Evolutionary conservation across 148 eudicot genomes (phyloP).

Genomic region (Diospyros kaki): DNA sequence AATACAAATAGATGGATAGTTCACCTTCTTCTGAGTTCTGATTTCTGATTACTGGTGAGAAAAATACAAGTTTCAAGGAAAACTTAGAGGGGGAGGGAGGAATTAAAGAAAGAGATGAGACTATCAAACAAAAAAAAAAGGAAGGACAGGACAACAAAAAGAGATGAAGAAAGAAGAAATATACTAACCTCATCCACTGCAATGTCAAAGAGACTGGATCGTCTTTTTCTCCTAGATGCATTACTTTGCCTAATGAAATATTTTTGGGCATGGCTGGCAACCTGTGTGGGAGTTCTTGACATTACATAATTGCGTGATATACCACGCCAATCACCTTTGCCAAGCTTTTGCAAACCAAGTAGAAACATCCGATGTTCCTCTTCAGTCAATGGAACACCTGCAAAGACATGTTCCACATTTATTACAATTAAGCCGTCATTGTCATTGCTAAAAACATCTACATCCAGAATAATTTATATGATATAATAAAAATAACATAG

Average conservation of each 20-base stretch:
- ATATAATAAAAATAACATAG: no score
- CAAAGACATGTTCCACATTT: background rate
- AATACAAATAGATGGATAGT: background rate
- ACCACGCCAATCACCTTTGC: conserved; percentile 87
- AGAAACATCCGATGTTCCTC: conserved; percentile 77
- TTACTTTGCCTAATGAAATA: conserved; percentile 71
- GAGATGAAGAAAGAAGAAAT: background rate
- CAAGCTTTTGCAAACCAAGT: conserved; percentile 77
- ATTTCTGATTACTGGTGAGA: no score
- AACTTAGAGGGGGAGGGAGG: background rate
- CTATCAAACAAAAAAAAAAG: background rate
- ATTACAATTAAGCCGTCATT: background rate
- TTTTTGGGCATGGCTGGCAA: conserved; percentile 85
- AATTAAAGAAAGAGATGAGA: background rate
- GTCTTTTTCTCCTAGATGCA: conserved; percentile 66
- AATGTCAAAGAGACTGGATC: conserved; percentile 75
- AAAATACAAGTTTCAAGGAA: background rate
- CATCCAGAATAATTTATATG: no score
- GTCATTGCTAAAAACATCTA: background rate
- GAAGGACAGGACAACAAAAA: background rate
- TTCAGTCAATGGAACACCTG: conserved; percentile 76
- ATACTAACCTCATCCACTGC: conserved; percentile 56
- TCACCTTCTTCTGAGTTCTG: background rate
- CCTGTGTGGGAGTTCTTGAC: conserved; percentile 82
- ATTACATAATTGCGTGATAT: conserved; percentile 72